Conservation (phyloP, 176 grass and related monocot genomes). For the Phyllostachys edulis region DNA sequence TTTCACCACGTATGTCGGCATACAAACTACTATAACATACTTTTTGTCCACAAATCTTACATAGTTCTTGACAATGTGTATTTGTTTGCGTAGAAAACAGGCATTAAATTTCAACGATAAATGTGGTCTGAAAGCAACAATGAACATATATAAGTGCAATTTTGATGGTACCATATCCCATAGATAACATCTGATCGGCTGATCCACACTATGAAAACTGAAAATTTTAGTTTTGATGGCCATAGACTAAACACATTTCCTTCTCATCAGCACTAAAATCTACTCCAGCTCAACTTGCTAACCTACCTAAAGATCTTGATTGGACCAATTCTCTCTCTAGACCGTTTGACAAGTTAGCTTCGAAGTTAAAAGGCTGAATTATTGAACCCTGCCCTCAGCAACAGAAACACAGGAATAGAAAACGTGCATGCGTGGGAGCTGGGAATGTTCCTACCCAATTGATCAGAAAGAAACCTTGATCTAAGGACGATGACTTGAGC, state of each 20-base stretch:
- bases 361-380: background rate
- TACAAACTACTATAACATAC: background rate
- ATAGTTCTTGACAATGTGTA: background rate
- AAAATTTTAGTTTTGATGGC: background rate
- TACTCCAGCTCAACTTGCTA: background rate
- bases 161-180: background rate
- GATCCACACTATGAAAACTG: background rate
- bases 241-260: background rate
- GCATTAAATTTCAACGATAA: background rate
- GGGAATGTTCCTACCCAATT: slow-evolving; percentile 9
- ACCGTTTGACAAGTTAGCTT: background rate
- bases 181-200: background rate
- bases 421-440: background rate
- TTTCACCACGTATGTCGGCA: too few relatives aligned
- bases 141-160: background rate
- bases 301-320: background rate
- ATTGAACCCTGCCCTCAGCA: background rate
- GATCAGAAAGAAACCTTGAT: slow-evolving; percentile 12
- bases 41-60: background rate
- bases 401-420: background rate
- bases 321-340: background rate
- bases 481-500: background rate
- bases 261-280: background rate
- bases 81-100: background rate
- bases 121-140: background rate